These are phyloP conservation scores for Noccaea caerulescens DNA, from an alignment of 345 rosid species.

Conservation along the genomic window DNA sequence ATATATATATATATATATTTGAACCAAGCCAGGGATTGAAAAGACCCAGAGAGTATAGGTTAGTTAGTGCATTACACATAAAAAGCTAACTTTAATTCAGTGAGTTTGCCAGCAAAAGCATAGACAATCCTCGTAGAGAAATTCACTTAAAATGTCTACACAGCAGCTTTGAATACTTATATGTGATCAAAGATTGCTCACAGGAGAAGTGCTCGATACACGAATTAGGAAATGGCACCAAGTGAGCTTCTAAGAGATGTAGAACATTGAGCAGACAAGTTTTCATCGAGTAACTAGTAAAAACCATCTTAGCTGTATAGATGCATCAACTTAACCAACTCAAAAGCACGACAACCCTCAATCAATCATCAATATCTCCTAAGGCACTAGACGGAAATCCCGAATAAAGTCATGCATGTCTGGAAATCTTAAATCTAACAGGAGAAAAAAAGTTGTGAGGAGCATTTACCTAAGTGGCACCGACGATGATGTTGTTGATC, in stretches of 20 bases:
- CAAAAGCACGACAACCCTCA: background rate
- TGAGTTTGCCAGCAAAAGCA: background rate
- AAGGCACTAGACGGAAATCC: background rate
- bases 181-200: constrained; percentile 1
- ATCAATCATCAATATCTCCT: background rate
- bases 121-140: background rate
- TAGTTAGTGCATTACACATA: background rate
- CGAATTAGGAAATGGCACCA: background rate
- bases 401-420: background rate
- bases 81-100: background rate
- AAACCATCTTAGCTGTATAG: background rate
- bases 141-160: background rate
- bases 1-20: background rate
- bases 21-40: background rate
- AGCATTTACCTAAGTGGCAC: constrained; percentile 48
- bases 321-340: constrained; percentile 7
- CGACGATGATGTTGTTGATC: constrained; percentile 66
- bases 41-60: background rate
- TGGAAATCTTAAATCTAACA: background rate
- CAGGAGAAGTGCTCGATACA: background rate
- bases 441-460: background rate
- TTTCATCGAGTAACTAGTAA: background rate
- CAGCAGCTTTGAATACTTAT: background rate
- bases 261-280: background rate
- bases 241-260: background rate